Base-by-base conservation (phyloP, 371 early-diverging fungal species). In the Mortierella sp. region DNA sequence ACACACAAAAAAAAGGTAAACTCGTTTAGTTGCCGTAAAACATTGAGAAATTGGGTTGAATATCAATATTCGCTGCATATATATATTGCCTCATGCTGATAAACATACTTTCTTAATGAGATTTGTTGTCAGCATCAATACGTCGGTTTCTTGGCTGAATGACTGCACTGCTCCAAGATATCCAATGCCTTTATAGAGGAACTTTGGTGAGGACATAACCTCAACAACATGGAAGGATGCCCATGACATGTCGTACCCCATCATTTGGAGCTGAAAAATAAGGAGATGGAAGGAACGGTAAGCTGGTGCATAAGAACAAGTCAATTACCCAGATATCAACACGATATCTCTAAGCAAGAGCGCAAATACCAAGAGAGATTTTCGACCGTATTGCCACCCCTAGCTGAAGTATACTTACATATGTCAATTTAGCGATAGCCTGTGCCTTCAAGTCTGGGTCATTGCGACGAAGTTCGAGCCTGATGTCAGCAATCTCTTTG, bases 211-310 rank as follows among this genome's bases (percentile, higher is more conserved):
- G 0, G 97, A 94, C 98, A 98, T 98, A 57, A 96, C 96, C 82
- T 98, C 97, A n/a, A 98, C 93, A 4, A 97, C 92, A 78, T 97
- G 96, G 76, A 98, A 98, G 0, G 94, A 92, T 0, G 98, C 97
- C 98, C 98, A 98, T 3, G 91, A 90, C 94, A 96, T 96, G 76
- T 96, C 96, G 70, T 97, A 97, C 4, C 99, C 98, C 28, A 96
- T 88, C 97, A 97, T 97, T 87, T 97, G 97, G 34, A 98, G 89
- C 93, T 96, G 35, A 45, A 42, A 34, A 28, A 42, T 34, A 34
- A 61, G 45, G 40, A 43, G 7, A 17, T 45, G 28, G 5, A 26
- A 61, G 34, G 12, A 60, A 13, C 23, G 40, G 26, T 19, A 17
- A 31, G 31, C 13, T 13, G 6, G 13, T 37, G 40, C 0, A 7